A percentile compares a stretch with the other conserved stretches of the same genome.
Conservation (phyloP, 106 monocot genomes). For the Chionographis japonica region DNA sequence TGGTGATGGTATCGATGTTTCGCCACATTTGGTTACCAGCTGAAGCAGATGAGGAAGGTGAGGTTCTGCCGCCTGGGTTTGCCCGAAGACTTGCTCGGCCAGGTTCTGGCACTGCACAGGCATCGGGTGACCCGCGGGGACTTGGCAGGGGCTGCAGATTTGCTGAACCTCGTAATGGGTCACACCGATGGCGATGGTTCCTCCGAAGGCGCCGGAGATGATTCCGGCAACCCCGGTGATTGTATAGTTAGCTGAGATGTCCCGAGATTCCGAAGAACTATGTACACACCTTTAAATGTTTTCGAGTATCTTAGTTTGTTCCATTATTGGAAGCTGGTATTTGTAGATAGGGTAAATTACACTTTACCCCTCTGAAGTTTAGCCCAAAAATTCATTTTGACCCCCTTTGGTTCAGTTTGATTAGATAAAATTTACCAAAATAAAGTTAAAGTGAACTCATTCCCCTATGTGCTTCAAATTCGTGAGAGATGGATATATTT, state of each 20-base stretch:
- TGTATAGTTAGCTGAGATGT: constrained; percentile 14
- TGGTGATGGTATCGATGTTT: not conserved
- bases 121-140: constrained; percentile 7
- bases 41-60: constrained; percentile 23
- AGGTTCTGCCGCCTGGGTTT: constrained; percentile 12
- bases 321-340: too few species aligned
- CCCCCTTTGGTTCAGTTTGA: too few species aligned
- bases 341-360: too few species aligned
- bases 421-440: too few species aligned
- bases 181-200: constrained; percentile 5
- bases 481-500: too few species aligned
- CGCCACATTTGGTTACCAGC: not conserved
- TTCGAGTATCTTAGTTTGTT: too few species aligned
- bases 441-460: too few species aligned
- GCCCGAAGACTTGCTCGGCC: constrained; percentile 28
- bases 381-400: too few species aligned
- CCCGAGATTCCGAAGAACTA: too few species aligned
- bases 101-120: constrained; percentile 25
- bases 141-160: not conserved
- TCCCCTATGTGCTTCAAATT: too few species aligned
- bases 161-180: constrained; percentile 8
- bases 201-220: not conserved
- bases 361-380: too few species aligned
- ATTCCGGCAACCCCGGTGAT: not conserved
- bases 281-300: too few species aligned